These are phyloP conservation scores for Globisporangium uncinulatum DNA, from an alignment of 352 stramenopile species.

Conservation along the genomic window DNA sequence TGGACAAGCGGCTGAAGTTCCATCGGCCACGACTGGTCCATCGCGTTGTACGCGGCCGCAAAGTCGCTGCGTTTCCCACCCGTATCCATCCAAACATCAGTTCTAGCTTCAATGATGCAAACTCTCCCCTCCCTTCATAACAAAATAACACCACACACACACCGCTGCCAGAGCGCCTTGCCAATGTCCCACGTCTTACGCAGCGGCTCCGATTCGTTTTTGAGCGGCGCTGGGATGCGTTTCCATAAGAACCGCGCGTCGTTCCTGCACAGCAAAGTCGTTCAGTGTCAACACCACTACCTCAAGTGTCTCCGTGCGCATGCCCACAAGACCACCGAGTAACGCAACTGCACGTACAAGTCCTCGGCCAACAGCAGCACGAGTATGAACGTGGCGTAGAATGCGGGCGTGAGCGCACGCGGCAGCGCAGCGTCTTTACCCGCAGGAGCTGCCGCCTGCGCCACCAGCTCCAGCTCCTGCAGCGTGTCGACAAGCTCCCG, in stretches of 20 bases:
- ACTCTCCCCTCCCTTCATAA: not conserved
- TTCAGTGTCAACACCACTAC: too few relatives aligned
- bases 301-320: too few relatives aligned
- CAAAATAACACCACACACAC: slow-evolving; percentile 1
- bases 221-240: slow-evolving; percentile 37
- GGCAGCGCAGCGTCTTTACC: slow-evolving; percentile 5
- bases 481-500: slow-evolving; percentile 30
- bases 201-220: slow-evolving; percentile 35
- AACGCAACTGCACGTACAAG: slow-evolving; percentile 25
- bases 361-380: slow-evolving; percentile 44
- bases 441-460: slow-evolving; percentile 21
- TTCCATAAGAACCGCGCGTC: slow-evolving; percentile 77
- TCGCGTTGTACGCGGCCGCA: slow-evolving; percentile 38
- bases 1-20: slow-evolving; percentile 32
- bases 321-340: too few relatives aligned
- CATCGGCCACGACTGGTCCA: slow-evolving; percentile 46
- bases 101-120: too few relatives aligned
- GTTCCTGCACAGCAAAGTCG: too few relatives aligned
- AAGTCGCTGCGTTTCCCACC: slow-evolving; percentile 28
- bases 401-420: slow-evolving; percentile 33
- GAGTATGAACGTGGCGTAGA: slow-evolving; percentile 56
- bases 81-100: not conserved
- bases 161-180: slow-evolving; percentile 64
- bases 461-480: slow-evolving; percentile 56
- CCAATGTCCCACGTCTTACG: slow-evolving; percentile 52